Conservation (phyloP, 345 rosid genomes). For the Sonneratia alba region DNA sequence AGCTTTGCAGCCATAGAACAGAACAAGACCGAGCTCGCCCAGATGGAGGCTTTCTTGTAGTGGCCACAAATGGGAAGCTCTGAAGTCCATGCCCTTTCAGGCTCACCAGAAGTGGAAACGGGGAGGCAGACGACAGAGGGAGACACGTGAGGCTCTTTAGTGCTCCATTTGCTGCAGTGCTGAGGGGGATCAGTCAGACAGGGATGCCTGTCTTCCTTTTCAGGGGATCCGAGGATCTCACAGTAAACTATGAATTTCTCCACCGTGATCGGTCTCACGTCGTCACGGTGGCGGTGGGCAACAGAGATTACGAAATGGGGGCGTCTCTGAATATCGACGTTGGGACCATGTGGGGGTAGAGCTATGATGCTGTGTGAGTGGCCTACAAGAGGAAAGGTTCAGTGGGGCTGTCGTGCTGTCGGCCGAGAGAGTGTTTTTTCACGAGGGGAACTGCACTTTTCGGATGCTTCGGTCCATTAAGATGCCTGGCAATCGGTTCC, state of each 20-base stretch:
- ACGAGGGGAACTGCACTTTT: background rate
- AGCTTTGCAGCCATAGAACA: too few relatives aligned
- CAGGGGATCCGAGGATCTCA: background rate
- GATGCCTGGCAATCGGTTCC: background rate
- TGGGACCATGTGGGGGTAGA: background rate
- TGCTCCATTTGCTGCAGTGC: background rate
- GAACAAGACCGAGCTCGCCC: too few relatives aligned
- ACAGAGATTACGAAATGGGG: background rate
- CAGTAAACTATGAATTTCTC: background rate
- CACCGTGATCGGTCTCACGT: background rate
- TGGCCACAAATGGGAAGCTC: too few relatives aligned
- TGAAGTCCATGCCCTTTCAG: too few relatives aligned
- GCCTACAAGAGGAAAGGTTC: background rate
- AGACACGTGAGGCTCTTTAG: background rate
- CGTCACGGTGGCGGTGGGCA: background rate
- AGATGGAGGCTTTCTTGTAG: too few relatives aligned
- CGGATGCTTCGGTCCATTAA: background rate
- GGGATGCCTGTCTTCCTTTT: background rate
- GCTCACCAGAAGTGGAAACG: background rate
- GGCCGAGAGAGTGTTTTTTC: too few relatives aligned
- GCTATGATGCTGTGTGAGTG: background rate
- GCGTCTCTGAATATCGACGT: too few relatives aligned
- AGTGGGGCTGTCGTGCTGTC: too few relatives aligned
- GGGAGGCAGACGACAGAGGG: background rate
- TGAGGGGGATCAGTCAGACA: background rate